Base-by-base conservation (phyloP, 129 eudicot genomes). In the Arctium minus region DNA sequence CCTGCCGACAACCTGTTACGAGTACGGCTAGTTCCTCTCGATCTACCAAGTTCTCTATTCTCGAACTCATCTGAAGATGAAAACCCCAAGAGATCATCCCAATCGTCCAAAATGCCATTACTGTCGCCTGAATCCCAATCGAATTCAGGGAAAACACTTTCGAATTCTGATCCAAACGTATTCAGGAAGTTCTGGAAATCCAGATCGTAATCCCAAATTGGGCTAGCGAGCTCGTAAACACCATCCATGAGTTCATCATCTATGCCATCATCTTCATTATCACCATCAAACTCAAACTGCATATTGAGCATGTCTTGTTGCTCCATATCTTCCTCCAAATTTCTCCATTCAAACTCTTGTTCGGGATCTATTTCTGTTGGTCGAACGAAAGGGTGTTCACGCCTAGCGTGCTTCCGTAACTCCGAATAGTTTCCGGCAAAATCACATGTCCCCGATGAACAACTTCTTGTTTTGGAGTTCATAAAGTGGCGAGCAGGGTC, bases 391-490 rank as follows among this genome's bases (percentile, higher is more conserved):
- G 92, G 92, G 82, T 89, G 92, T 48, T 86, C 85, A 2, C 72
- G 64, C 81, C 91, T 81, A 0, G 94, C 94, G 70, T 92, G 97
- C 70, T 89, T 86, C 77, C 89, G 82, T 8, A 92, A 78, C 15
- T 88, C 90, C 0, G 80, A 11, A 74, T 90, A 92, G 40, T 80
- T 90, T 29, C 97, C 94, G 30, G 46, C 36, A 32, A 85, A 89
- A 74, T 76, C 76, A 70, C 97, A 92, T 0, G 90, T 79, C 73
- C 82, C 97, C 72, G 83, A 36, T 72, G 97, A 79, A 73, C 97
- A 90, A 53, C 76, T 90, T 75, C 97, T 87, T 35, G 80, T 39
- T 82, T 89, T 86, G n/a, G 82, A 73, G 82, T 90, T 86, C 97
- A 92, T 90, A 80, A 85, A 82, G 8, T 42, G 27, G 4, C 97